Evolutionary conservation across 192 early-diverging fungal species (phyloP), one percentile per base, ranked within the genome.

Genomic region (Entomortierella lignicola): DNA sequence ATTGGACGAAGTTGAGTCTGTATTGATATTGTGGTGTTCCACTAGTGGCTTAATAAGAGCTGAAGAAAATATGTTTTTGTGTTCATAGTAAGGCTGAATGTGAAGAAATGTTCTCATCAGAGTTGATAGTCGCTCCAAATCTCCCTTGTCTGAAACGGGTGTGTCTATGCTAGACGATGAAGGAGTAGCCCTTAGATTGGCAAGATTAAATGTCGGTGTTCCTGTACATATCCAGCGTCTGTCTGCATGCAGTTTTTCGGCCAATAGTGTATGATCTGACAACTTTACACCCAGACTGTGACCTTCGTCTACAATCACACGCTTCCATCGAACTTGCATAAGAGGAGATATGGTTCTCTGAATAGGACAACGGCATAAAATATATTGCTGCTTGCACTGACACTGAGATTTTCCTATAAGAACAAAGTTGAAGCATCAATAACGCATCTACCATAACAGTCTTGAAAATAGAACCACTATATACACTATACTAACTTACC

Each of bases 301-400:
- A 8, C 94, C 94, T 60, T 96, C 94, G 60, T 96, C 94, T 13
- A 95, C 90, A 60, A 96, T 91, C 25, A 96, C 62, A 23, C 94
- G 82, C 58, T 92, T 88, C 92, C 93, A 96, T 21, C 89, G 88
- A 2, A 96, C 82, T 23, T 87, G 84, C 43, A 91, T 84, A 6
- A 96, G 74, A 25, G 94, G 92, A 2, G 92, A 93, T 18, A 86
- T 71, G 44, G 81, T 77, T 2, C 80, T 30, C 8, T 60, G 21
- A 47, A 17, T 29, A 0, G 43, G 47, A 37, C 61, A 69, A 23
- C 74, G 21, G 80, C 80, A 60, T 74, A 72, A 39, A 77, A 82
- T 20, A 70, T 71, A 37, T 66, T 80, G 32, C 23, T 1, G 17
- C 15, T 56, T 43, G 21, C 60, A 67, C 6, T 25, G 31, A 27